Conservation (phyloP, 2,329 filamentous ascomycete species). For the Aureobasidium zeae region DNA sequence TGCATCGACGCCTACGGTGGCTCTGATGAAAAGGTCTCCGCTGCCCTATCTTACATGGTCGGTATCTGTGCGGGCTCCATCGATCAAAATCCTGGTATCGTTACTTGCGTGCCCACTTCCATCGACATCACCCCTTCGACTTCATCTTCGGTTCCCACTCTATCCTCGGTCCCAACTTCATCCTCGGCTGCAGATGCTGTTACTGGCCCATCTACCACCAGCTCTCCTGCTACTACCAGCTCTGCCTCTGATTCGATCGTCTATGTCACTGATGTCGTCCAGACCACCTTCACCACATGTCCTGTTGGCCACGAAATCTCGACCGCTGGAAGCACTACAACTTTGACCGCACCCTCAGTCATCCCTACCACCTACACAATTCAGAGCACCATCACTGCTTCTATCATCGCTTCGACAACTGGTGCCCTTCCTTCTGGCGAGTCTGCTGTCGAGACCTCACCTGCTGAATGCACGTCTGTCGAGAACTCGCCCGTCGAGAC, state of each 20-base stretch:
- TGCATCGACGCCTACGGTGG: slow-evolving; percentile 73
- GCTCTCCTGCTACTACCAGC: neutral
- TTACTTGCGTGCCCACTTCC: slow-evolving; percentile 59
- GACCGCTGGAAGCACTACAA: slow-evolving; percentile 1
- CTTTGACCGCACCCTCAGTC: slow-evolving; percentile 2
- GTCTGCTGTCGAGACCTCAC: slow-evolving; percentile 18
- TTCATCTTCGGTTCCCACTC: slow-evolving; percentile 56
- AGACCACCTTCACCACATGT: slow-evolving; percentile 29
- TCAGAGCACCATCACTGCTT: slow-evolving; percentile 16
- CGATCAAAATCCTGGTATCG: slow-evolving; percentile 70
- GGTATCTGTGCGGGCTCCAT: slow-evolving; percentile 78
- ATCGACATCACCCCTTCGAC: slow-evolving; percentile 46
- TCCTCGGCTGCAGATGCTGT: slow-evolving; percentile 14
- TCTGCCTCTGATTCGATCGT: slow-evolving; percentile 8
- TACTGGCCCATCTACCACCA: slow-evolving; percentile 12
- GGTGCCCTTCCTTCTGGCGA: slow-evolving; percentile 17
- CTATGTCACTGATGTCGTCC: slow-evolving; percentile 18
- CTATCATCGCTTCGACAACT: slow-evolving; percentile 7
- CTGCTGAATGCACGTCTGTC: slow-evolving; percentile 20
- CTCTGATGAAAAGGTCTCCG: slow-evolving; percentile 54
- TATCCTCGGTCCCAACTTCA: slow-evolving; percentile 46
- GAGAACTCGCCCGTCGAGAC: slow-evolving; percentile 5
- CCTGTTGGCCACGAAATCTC: slow-evolving; percentile 21
- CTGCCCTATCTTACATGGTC: slow-evolving; percentile 75
- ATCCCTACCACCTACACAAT: slow-evolving; percentile 12